A percentile compares a stretch with the other conserved stretches of the same genome.
These are phyloP conservation scores for Geranomyces variabilis DNA, from an alignment of 192 early-diverging fungal genomes.

Conservation along the genomic window DNA sequence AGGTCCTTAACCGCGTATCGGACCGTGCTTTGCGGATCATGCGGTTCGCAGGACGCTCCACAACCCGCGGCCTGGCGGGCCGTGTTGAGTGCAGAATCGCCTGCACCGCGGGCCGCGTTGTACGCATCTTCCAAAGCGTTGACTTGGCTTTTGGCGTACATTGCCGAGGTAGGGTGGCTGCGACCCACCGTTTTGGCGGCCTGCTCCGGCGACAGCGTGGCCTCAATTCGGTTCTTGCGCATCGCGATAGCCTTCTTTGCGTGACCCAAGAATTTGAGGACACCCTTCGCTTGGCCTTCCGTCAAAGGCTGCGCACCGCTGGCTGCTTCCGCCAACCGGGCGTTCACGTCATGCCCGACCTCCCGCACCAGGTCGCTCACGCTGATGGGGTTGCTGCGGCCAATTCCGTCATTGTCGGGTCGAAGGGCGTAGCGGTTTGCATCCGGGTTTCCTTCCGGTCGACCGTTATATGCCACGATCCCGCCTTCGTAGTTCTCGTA, in stretches of 20 bases:
- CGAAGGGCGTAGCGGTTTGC: neutral
- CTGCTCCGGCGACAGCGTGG: neutral
- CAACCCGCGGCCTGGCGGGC: neutral
- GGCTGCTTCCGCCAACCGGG: neutral
- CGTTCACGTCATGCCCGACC: neutral
- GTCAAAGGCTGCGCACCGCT: neutral
- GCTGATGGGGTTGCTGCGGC: neutral
- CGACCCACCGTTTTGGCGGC: neutral
- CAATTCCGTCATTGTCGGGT: neutral
- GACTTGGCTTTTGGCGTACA: neutral
- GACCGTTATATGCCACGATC: neutral
- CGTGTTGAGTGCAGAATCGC: neutral
- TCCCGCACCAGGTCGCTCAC: neutral
- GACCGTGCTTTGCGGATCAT: neutral
- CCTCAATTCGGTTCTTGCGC: neutral
- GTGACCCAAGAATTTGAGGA: neutral
- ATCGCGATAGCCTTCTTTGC: neutral
- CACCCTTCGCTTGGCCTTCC: neutral
- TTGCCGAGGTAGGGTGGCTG: neutral
- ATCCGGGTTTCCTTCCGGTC: neutral
- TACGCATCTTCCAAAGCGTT: neutral
- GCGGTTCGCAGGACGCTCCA: neutral
- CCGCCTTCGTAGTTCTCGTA: slow-evolving; percentile 4
- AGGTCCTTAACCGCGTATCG: neutral
- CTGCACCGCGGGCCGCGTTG: neutral